These are phyloP conservation scores for Populus pruinosa DNA, from an alignment of 345 rosid species.

Conservation along the genomic window DNA sequence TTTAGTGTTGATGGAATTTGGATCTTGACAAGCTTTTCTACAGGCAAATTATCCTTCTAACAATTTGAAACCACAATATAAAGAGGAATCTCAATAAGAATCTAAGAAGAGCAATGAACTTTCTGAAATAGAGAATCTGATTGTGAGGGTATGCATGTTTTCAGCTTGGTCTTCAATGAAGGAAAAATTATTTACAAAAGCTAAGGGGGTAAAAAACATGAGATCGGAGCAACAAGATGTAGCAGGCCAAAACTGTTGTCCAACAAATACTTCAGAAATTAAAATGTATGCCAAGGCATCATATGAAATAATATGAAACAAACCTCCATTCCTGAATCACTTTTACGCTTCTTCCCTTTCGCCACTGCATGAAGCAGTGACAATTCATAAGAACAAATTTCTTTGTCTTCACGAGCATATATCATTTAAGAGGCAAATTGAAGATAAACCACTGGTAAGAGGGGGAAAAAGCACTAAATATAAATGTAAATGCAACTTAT, in stretches of 20 bases:
- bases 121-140: not conserved
- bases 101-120: not conserved
- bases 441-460: not conserved
- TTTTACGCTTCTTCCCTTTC: conserved; percentile 86
- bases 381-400: conserved; percentile 9
- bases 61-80: not conserved
- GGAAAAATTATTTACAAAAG: no score
- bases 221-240: not conserved
- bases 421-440: not conserved
- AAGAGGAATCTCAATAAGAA: not conserved
- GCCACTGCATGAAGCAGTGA: conserved; percentile 48
- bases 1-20: conserved; percentile 75
- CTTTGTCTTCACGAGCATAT: not conserved
- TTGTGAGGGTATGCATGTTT: not conserved
- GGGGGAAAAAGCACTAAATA: no score
- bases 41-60: conserved; percentile 30
- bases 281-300: not conserved
- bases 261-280: not conserved
- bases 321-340: conserved; percentile 78
- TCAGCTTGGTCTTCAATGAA: not conserved
- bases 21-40: conserved; percentile 71
- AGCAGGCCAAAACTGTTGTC: not conserved
- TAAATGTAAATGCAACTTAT: no score
- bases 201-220: not conserved
- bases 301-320: conserved; percentile 26